Conservation (phyloP, 257 asterid species). For the Solanum habrochaites region DNA sequence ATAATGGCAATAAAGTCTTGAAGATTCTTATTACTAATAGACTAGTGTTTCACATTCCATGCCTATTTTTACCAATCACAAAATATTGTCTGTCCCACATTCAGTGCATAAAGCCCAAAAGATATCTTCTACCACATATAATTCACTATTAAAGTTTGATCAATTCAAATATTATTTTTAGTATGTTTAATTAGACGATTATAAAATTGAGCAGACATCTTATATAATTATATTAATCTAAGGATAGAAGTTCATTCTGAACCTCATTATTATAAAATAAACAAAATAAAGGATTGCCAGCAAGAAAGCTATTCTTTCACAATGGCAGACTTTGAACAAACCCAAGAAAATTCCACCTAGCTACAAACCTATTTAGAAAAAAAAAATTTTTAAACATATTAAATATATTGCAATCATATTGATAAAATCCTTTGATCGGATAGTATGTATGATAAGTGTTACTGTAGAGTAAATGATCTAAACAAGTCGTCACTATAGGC, state of each 20-base stretch:
- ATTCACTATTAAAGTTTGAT: no score
- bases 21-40: not conserved
- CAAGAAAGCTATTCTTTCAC: not conserved
- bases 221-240: no score
- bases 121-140: no score
- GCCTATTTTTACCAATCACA: no score
- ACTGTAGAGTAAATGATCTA: not conserved
- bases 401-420: not conserved
- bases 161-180: no score
- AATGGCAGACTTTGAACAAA: not conserved
- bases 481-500: not conserved
- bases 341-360: not conserved
- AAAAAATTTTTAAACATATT: not conserved
- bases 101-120: no score
- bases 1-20: not conserved
- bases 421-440: not conserved
- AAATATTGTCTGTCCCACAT: no score
- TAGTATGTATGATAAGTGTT: not conserved
- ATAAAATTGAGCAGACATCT: accelerated
- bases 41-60: no score
- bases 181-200: no score
- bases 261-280: accelerated
- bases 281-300: no score
- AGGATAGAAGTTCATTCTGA: no score
- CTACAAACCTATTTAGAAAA: not conserved